Conservation (phyloP, 495 filamentous ascomycete species). For the Aspergillus diversus region DNA sequence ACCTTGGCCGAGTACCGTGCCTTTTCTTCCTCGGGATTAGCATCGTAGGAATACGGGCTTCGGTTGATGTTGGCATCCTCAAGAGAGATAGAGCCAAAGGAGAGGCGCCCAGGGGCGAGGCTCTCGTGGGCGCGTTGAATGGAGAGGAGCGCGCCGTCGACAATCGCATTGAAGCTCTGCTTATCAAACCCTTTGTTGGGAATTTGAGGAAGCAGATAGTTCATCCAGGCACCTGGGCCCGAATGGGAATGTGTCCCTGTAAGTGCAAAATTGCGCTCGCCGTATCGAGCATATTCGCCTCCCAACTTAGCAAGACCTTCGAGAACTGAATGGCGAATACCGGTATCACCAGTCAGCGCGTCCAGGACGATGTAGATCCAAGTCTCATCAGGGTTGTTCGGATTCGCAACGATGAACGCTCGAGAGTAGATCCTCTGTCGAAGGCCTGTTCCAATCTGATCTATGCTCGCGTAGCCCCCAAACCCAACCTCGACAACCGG, state of each 20-base stretch:
- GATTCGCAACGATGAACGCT: constrained; percentile 84
- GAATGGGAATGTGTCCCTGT: constrained; percentile 95
- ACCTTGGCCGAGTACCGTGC: constrained; percentile 73
- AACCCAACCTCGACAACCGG: constrained; percentile 91
- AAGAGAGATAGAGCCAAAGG: constrained; percentile 73
- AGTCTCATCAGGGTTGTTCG: constrained; percentile 65
- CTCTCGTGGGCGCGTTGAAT: constrained; percentile 82
- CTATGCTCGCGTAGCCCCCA: constrained; percentile 91
- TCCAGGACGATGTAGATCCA: constrained; percentile 91
- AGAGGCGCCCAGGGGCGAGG: constrained; percentile 71
- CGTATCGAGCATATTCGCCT: constrained; percentile 71
- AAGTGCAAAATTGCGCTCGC: constrained; percentile 83
- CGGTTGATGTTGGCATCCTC: constrained; percentile 87
- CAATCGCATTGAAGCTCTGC: constrained; percentile 87
- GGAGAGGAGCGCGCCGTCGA: constrained; percentile 81
- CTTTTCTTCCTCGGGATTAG: constrained; percentile 82
- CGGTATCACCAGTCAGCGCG: constrained; percentile 88
- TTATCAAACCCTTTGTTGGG: constrained; percentile 87
- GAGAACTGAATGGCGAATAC: constrained; percentile 82
- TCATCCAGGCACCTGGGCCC: constrained; percentile 91
- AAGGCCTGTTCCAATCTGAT: constrained; percentile 83
- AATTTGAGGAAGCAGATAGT: constrained; percentile 94
- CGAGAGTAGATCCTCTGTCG: constrained; percentile 89
- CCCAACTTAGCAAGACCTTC: constrained; percentile 70
- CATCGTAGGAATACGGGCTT: constrained; percentile 87